phyloP scores from a whole-genome alignment of 139 green algal genomes.

The Chlorokybus atmophyticus region DNA sequence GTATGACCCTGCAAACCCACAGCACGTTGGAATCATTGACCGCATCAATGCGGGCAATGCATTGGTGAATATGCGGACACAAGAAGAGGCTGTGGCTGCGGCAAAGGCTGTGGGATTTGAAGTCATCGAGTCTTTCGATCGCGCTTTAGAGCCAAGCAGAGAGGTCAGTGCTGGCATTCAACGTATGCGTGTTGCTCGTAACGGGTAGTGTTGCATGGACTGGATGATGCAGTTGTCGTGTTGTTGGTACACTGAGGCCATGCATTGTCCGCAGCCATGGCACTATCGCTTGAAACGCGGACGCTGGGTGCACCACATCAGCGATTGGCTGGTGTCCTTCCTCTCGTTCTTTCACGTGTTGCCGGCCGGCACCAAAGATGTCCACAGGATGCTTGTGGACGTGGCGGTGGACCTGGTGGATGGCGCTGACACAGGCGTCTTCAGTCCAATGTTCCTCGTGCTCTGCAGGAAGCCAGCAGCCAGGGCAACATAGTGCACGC shows the following conservation, averaged over 20 bases:
- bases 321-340: constrained; percentile 48
- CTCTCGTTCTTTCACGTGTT: constrained; percentile 55
- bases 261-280: constrained; percentile 33
- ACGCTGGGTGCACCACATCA: constrained; percentile 39
- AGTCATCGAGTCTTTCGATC: constrained; percentile 44
- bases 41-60: constrained; percentile 96
- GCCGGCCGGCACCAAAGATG: constrained; percentile 59
- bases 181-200: too few species aligned
- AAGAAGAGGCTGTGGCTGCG: constrained; percentile 64
- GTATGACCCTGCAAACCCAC: constrained; percentile 67
- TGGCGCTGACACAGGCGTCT: constrained; percentile 75
- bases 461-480: constrained; percentile 79
- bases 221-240: too few species aligned
- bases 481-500: too few species aligned
- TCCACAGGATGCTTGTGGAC: constrained; percentile 94
- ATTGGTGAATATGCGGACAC: constrained; percentile 83
- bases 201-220: too few species aligned
- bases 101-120: constrained; percentile 49
- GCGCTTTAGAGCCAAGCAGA: too few species aligned
- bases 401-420: constrained; percentile 60
- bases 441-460: constrained; percentile 93
- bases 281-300: constrained; percentile 34
- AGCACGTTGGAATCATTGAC: constrained; percentile 83
- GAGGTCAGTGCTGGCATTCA: too few species aligned
- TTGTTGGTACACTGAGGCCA: too few species aligned